Percentiles rank a stretch among this genome's conserved stretches.
Conservation (phyloP, 352 stramenopile species). For the Phytophthora capsici region DNA sequence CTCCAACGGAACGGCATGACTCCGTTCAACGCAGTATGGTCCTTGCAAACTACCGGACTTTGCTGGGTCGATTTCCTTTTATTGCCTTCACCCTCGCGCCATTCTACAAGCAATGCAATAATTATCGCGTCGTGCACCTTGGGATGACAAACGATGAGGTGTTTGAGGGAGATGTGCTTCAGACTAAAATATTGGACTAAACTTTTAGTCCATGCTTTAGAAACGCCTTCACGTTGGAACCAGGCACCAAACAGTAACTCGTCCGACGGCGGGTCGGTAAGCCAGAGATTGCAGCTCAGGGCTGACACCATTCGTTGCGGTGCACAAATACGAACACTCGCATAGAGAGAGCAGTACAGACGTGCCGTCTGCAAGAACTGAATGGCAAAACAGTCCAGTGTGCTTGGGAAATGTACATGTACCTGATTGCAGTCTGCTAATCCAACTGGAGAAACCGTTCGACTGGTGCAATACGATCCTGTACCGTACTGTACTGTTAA, state of each 20-base stretch:
- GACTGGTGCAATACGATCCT: too few relatives aligned
- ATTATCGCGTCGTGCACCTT: background rate
- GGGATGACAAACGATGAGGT: background rate
- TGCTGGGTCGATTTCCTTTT: background rate
- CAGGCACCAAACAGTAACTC: background rate
- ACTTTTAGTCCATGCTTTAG: background rate
- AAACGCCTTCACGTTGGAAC: too few relatives aligned
- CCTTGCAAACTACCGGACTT: constrained; percentile 2
- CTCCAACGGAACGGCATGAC: too few relatives aligned
- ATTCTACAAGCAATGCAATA: background rate
- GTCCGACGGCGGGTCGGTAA: constrained; percentile 4
- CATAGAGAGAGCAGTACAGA: constrained; percentile 2
- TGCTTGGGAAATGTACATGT: too few relatives aligned
- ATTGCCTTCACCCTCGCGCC: too few relatives aligned
- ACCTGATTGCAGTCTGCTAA: too few relatives aligned
- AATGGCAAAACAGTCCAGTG: too few relatives aligned
- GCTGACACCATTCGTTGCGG: constrained; percentile 8
- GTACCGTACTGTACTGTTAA: too few relatives aligned
- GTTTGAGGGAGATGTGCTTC: background rate
- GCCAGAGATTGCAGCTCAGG: constrained; percentile 16
- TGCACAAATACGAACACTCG: constrained; percentile 8
- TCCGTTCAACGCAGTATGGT: background rate
- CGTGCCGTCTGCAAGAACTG: background rate
- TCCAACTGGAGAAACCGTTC: too few relatives aligned
- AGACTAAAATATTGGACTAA: too few relatives aligned